Conservation (phyloP, 345 rosid species). For the Odontarrhena argentea region DNA sequence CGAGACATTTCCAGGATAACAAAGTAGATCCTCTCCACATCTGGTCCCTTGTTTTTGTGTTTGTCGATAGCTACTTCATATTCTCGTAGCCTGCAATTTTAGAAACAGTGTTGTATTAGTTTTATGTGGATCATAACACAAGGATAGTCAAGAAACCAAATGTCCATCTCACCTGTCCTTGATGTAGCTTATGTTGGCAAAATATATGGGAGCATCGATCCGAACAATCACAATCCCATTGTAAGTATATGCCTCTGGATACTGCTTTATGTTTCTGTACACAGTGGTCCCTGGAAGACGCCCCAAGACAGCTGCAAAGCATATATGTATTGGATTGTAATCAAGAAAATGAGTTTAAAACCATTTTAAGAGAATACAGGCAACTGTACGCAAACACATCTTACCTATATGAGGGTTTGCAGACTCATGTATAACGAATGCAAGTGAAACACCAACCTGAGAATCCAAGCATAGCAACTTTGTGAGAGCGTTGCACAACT, state of each 20-base stretch:
- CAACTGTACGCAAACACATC: constrained; percentile 29
- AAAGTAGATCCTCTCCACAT: constrained; percentile 72
- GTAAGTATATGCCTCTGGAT: constrained; percentile 95
- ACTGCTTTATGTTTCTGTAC: constrained; percentile 85
- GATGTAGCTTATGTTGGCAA: constrained; percentile 89
- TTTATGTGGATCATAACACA: constrained; percentile 19
- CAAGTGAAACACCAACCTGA: constrained; percentile 90
- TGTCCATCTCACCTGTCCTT: constrained; percentile 68
- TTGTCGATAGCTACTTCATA: constrained; percentile 76
- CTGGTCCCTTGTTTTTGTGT: constrained; percentile 69
- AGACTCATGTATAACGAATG: constrained; percentile 96
- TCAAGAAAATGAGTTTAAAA: constrained; percentile 5
- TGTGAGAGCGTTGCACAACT: constrained; percentile 2
- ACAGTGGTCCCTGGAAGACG: constrained; percentile 99
- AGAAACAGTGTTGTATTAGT: constrained; percentile 10
- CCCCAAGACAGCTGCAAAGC: constrained; percentile 85
- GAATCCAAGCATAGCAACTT: constrained; percentile 37
- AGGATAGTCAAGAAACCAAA: not conserved
- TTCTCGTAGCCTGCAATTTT: constrained; percentile 68
- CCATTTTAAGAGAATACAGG: not conserved
- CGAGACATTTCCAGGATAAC: constrained; percentile 93
- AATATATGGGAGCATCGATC: constrained; percentile 93
- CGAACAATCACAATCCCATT: constrained; percentile 92
- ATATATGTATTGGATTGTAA: constrained; percentile 26
- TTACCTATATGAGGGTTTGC: constrained; percentile 98